Percentiles rank a stretch among this genome's conserved stretches.
Conservation (phyloP, 2,329 filamentous ascomycete species). For the Diaporthe ampelina region DNA sequence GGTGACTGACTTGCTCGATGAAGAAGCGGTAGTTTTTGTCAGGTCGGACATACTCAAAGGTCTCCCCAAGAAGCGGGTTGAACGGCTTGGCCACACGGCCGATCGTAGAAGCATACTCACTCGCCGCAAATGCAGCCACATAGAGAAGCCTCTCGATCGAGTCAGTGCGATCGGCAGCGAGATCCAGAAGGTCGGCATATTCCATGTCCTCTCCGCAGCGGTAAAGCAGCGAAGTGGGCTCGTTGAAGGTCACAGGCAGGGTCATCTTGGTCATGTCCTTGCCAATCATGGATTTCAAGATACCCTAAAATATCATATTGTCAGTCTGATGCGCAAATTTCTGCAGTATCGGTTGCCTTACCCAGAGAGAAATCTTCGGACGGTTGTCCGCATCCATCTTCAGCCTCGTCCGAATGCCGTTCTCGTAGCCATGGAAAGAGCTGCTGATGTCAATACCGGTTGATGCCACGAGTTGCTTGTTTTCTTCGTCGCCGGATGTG, state of each 20-base stretch:
- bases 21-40: slow-evolving; percentile 99
- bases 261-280: slow-evolving; percentile 99
- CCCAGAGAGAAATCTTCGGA: slow-evolving; percentile 96
- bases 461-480: slow-evolving; percentile 62
- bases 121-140: slow-evolving; percentile 94
- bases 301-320: slow-evolving; percentile 70
- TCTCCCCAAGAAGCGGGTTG: slow-evolving; percentile 95
- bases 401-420: slow-evolving; percentile 82
- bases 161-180: slow-evolving; percentile 86
- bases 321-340: slow-evolving; percentile 44
- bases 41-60: slow-evolving; percentile 94
- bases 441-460: slow-evolving; percentile 74
- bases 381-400: slow-evolving; percentile 93
- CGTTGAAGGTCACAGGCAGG: slow-evolving; percentile 96
- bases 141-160: slow-evolving; percentile 94
- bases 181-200: slow-evolving; percentile 92
- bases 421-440: slow-evolving; percentile 92
- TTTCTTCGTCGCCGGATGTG: slow-evolving; percentile 55
- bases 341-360: slow-evolving; percentile 61
- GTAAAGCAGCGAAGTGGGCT: slow-evolving; percentile 94
- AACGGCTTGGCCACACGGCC: slow-evolving; percentile 98
- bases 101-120: slow-evolving; percentile 96
- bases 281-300: slow-evolving; percentile 99
- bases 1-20: slow-evolving; percentile 97
- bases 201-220: slow-evolving; percentile 98